phyloP scores from a whole-genome alignment of 495 filamentous ascomycete genomes.

The Extremus antarcticus region DNA sequence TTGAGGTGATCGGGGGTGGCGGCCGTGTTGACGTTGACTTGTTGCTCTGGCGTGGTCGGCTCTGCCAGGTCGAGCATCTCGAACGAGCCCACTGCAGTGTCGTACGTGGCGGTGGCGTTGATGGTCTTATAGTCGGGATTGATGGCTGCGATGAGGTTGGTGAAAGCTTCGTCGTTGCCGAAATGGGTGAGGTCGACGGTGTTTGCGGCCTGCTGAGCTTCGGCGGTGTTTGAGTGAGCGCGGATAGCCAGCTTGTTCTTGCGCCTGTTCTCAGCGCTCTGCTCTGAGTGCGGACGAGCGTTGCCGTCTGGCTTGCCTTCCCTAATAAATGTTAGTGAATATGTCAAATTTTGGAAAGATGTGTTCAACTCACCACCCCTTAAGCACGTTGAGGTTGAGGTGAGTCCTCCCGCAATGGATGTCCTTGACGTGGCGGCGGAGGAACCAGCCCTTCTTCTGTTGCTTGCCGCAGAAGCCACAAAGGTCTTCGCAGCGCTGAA shows the following conservation, averaged over 20 bases:
- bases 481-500: neutral
- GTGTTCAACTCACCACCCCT: neutral
- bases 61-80: too few relatives aligned
- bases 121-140: too few relatives aligned
- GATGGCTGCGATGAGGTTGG: too few relatives aligned
- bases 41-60: too few relatives aligned
- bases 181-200: too few relatives aligned
- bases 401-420: neutral
- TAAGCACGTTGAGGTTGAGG: neutral
- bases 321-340: neutral
- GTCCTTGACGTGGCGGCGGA: neutral
- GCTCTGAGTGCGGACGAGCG: neutral
- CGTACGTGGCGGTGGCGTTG: too few relatives aligned
- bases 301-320: neutral
- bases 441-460: neutral
- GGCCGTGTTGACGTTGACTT: neutral
- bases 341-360: neutral
- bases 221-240: too few relatives aligned
- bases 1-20: too few relatives aligned
- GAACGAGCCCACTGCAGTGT: too few relatives aligned
- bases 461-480: neutral
- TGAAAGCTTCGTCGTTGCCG: too few relatives aligned
- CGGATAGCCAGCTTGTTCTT: neutral
- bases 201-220: neutral
- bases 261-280: neutral